phyloP scores from a whole-genome alignment of 2,329 filamentous ascomycete genomes.

The Hysterium pulicare region DNA sequence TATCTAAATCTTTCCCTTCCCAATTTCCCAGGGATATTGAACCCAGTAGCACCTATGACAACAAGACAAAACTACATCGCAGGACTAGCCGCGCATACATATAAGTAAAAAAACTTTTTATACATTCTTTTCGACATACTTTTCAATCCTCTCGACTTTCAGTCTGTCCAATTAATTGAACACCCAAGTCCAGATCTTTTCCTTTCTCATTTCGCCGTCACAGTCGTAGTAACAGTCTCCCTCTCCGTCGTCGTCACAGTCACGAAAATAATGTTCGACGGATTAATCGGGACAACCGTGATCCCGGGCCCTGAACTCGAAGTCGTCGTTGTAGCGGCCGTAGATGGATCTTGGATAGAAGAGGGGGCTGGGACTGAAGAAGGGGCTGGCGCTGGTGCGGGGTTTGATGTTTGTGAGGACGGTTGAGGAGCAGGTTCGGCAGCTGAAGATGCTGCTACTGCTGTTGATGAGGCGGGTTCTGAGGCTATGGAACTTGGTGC shows the following conservation, averaged over 20 bases:
- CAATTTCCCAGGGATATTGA: too few relatives aligned
- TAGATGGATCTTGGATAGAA: conserved; percentile 17
- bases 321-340: conserved; percentile 16
- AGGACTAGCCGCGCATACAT: too few relatives aligned
- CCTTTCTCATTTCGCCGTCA: too few relatives aligned
- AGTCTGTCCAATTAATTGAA: too few relatives aligned
- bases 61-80: too few relatives aligned
- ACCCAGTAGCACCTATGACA: too few relatives aligned
- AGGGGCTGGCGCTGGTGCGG: not conserved
- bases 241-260: not conserved
- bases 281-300: conserved; percentile 1
- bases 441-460: conserved; percentile 1
- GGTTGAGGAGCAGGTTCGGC: not conserved
- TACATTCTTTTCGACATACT: too few relatives aligned
- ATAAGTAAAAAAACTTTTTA: too few relatives aligned
- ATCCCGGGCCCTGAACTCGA: not conserved
- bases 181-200: too few relatives aligned
- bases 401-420: not conserved
- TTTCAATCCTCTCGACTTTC: too few relatives aligned
- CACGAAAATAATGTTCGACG: conserved; percentile 2
- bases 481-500: conserved; percentile 5
- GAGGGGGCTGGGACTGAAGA: conserved; percentile 9
- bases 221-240: not conserved
- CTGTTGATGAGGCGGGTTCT: conserved; percentile 5
- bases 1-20: too few relatives aligned